phyloP scores from a whole-genome alignment of 2,329 filamentous ascomycete species.

The Curvularia spicifera region DNA sequence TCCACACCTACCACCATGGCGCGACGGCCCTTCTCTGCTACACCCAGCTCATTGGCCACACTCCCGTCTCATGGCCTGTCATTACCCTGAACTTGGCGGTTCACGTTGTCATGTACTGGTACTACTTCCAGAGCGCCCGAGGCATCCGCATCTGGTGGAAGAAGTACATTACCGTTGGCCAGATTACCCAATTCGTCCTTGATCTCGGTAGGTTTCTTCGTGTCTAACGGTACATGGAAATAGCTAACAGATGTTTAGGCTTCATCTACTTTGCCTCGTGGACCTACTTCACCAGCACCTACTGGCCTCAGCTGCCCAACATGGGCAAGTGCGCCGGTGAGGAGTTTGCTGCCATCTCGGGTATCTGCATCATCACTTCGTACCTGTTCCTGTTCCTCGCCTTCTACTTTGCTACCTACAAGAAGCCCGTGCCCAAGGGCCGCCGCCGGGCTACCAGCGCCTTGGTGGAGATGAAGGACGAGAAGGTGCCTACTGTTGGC shows the following conservation, averaged over 20 bases:
- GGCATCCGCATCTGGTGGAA: slow-evolving; percentile 99
- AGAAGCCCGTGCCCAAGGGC: slow-evolving; percentile 77
- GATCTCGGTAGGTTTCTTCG: slow-evolving; percentile 75
- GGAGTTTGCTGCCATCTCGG: slow-evolving; percentile 93
- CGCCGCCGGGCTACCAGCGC: slow-evolving; percentile 81
- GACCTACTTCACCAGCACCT: slow-evolving; percentile 94
- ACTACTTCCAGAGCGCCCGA: slow-evolving; percentile 99
- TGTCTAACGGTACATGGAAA: slow-evolving; percentile 3
- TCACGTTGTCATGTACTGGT: slow-evolving; percentile 99
- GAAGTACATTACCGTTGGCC: slow-evolving; percentile 97
- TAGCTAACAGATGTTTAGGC: slow-evolving; percentile 58
- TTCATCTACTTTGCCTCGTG: slow-evolving; percentile 99
- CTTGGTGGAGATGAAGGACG: slow-evolving; percentile 81
- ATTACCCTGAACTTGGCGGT: slow-evolving; percentile 92
- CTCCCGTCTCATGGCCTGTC: slow-evolving; percentile 91
- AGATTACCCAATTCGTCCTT: slow-evolving; percentile 97
- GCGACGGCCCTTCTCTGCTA: slow-evolving; percentile 97
- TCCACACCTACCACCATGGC: slow-evolving; percentile 98
- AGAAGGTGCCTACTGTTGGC: slow-evolving; percentile 65
- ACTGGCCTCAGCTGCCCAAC: slow-evolving; percentile 86
- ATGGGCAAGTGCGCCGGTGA: slow-evolving; percentile 88
- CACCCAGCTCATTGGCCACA: slow-evolving; percentile 92
- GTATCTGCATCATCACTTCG: slow-evolving; percentile 88
- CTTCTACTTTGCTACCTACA: slow-evolving; percentile 98
- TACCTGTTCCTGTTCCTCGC: slow-evolving; percentile 98